Conservation (phyloP, 1,284 basidiomycete species). For the Ustilago sp. region DNA sequence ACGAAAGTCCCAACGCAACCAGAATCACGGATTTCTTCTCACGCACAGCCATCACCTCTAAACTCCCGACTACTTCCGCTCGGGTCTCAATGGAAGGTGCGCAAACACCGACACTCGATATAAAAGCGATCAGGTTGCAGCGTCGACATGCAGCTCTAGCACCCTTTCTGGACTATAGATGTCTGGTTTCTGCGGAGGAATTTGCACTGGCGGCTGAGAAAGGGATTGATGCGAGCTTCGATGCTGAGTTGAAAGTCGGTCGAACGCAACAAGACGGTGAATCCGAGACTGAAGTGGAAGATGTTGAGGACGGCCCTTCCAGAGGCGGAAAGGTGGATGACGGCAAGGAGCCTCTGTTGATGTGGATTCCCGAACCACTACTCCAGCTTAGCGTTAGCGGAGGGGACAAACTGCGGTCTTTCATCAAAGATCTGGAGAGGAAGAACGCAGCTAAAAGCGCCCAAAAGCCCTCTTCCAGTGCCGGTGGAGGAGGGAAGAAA, state of each 20-base stretch:
- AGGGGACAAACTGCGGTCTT: neutral
- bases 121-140: constrained; percentile 29
- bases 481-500: neutral
- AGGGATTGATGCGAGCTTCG: constrained; percentile 22
- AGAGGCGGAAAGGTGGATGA: neutral
- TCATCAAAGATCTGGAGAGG: constrained; percentile 12
- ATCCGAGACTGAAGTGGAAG: constrained; percentile 7
- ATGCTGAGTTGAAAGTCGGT: constrained; percentile 16
- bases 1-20: constrained; percentile 32
- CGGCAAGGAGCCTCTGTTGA: constrained; percentile 23
- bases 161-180: constrained; percentile 36
- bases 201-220: constrained; percentile 4
- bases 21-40: constrained; percentile 52
- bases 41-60: neutral
- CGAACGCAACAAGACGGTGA: constrained; percentile 9
- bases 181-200: constrained; percentile 22
- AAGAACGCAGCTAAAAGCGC: constrained; percentile 6
- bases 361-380: constrained; percentile 46
- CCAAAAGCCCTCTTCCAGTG: neutral
- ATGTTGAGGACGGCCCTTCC: neutral
- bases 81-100: too few species aligned
- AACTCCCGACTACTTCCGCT: neutral
- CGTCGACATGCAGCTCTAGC: constrained; percentile 34
- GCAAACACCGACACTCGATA: constrained; percentile 13
- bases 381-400: constrained; percentile 28